These are phyloP conservation scores for Ophiosphaerella narmari DNA, from an alignment of 2,329 filamentous ascomycete species.

Conservation along the genomic window DNA sequence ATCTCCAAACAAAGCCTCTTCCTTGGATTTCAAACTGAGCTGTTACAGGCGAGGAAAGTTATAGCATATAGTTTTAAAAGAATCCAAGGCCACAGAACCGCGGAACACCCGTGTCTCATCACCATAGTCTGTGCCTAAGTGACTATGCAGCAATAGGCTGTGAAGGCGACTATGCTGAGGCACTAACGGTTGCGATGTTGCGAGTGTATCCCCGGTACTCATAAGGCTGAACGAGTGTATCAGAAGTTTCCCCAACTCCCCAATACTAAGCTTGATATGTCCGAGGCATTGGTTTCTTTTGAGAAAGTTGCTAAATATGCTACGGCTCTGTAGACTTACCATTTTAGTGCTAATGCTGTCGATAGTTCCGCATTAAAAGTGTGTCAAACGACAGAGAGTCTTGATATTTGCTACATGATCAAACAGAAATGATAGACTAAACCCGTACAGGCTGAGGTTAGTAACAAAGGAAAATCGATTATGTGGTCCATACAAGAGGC, in stretches of 20 bases:
- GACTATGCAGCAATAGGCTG: neutral
- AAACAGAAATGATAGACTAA: neutral
- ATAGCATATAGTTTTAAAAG: neutral
- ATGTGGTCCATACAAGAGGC: neutral
- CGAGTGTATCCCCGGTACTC: neutral
- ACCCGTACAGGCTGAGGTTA: neutral
- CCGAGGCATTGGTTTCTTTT: neutral
- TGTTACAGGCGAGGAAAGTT: slow-evolving; percentile 2
- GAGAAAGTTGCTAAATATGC: neutral
- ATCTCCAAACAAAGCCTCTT: neutral
- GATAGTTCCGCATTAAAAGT: neutral
- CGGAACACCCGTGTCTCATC: too few relatives aligned
- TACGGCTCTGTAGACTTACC: too few relatives aligned
- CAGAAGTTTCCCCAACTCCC: neutral
- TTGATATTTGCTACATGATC: neutral
- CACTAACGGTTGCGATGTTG: neutral
- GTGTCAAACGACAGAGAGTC: neutral
- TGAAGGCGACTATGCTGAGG: neutral
- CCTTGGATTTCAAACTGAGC: neutral
- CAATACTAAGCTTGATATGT: neutral
- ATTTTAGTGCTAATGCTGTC: neutral
- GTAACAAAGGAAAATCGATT: slow-evolving; percentile 6
- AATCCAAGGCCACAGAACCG: neutral
- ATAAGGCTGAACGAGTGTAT: too few relatives aligned
- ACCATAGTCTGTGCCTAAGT: too few relatives aligned